These are phyloP conservation scores for Musa beccarii DNA, from an alignment of 176 grass and related monocot species.

Conservation along the genomic window DNA sequence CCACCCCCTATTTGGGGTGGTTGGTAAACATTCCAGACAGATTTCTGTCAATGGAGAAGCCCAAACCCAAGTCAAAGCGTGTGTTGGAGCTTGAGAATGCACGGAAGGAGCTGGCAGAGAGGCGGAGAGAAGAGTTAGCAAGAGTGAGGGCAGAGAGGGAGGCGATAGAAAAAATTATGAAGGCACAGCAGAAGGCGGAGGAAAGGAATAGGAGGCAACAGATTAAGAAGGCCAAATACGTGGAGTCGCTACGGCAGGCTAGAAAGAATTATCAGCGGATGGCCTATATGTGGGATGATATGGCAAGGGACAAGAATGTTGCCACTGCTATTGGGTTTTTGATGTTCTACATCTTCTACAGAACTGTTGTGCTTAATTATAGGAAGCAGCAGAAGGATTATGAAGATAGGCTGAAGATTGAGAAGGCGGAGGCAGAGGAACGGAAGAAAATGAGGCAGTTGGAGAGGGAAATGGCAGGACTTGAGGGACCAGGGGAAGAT, in stretches of 20 bases:
- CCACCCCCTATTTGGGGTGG: slow-evolving; percentile 24
- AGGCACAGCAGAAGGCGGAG: slow-evolving; percentile 21
- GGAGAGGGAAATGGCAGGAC: slow-evolving; percentile 25
- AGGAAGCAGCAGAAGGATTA: slow-evolving; percentile 32
- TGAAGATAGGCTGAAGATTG: slow-evolving; percentile 29
- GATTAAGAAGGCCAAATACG: slow-evolving; percentile 19
- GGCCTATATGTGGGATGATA: slow-evolving; percentile 17
- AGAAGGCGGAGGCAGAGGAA: slow-evolving; percentile 26
- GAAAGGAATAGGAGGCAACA: slow-evolving; percentile 13
- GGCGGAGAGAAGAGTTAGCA: slow-evolving; percentile 3
- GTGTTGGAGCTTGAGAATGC: slow-evolving; percentile 24
- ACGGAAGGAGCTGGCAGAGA: slow-evolving; percentile 18
- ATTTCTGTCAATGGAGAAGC: background rate
- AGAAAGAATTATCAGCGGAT: slow-evolving; percentile 19
- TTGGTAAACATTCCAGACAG: slow-evolving; percentile 8
- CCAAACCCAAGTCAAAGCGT: slow-evolving; percentile 25
- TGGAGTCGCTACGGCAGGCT: slow-evolving; percentile 21
- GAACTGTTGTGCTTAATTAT: slow-evolving; percentile 27
- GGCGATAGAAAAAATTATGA: slow-evolving; percentile 18
- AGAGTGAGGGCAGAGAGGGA: slow-evolving; percentile 16
- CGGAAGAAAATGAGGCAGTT: slow-evolving; percentile 22
- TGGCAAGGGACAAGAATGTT: slow-evolving; percentile 27
- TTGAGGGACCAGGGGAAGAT: slow-evolving; percentile 22
- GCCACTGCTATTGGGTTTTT: slow-evolving; percentile 17
- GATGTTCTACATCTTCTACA: slow-evolving; percentile 26